Conservation (phyloP, 495 filamentous ascomycete genomes). For the Xylaria grammica region DNA sequence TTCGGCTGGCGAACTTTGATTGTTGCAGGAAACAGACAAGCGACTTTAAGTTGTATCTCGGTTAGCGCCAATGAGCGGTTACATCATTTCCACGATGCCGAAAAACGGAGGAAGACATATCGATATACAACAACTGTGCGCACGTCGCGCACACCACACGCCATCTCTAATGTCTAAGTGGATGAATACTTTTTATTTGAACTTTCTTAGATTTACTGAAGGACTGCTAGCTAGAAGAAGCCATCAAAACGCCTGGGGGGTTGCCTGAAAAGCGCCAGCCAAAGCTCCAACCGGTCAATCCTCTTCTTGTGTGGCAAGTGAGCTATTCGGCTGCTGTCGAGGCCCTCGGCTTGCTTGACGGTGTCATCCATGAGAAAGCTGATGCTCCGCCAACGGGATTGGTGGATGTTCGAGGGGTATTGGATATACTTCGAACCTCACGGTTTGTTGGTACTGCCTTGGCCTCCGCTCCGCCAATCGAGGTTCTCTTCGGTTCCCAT, state of each 20-base stretch:
- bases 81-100: conserved; percentile 7
- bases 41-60: neutral
- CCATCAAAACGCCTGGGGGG: neutral
- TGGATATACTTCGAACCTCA: conserved; percentile 45
- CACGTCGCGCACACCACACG: neutral
- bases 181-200: conserved; percentile 12
- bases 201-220: conserved; percentile 11
- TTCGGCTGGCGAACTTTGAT: neutral
- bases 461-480: conserved; percentile 28
- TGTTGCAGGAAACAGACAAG: neutral
- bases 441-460: conserved; percentile 41
- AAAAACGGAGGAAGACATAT: neutral
- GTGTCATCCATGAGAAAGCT: conserved; percentile 88
- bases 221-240: conserved; percentile 20
- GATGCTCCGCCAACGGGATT: conserved; percentile 94
- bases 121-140: neutral
- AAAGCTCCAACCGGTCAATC: conserved; percentile 10
- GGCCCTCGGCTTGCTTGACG: conserved; percentile 44
- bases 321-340: conserved; percentile 36
- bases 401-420: conserved; percentile 51
- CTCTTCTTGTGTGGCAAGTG: neutral
- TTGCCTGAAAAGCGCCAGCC: conserved; percentile 4
- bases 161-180: neutral
- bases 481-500: conserved; percentile 48
- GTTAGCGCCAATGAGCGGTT: neutral